phyloP scores from a whole-genome alignment of 2,329 filamentous ascomycete genomes.

The Penicillium aurantiogriseum region DNA sequence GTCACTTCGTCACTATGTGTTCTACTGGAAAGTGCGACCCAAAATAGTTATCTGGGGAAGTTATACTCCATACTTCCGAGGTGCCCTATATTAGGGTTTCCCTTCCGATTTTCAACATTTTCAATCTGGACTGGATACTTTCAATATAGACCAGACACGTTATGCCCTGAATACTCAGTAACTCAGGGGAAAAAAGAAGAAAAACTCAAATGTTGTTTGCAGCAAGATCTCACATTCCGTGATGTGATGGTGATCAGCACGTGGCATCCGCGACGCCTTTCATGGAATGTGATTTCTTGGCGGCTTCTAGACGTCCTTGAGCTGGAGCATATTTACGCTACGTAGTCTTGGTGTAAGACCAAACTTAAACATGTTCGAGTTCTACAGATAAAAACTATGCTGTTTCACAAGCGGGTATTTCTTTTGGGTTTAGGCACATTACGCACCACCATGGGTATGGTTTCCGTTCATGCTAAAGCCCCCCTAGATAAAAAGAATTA shows the following conservation, averaged over 20 bases:
- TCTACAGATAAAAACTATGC: background rate
- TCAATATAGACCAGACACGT: background rate
- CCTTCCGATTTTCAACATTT: background rate
- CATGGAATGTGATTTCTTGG: slow-evolving; percentile 2
- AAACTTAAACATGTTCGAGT: background rate
- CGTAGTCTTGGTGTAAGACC: background rate
- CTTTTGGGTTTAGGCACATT: background rate
- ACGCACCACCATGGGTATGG: background rate
- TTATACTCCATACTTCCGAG: background rate
- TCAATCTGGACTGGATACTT: background rate
- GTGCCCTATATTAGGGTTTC: background rate
- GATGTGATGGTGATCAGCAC: slow-evolving; percentile 1
- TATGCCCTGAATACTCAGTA: background rate
- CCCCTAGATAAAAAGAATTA: background rate
- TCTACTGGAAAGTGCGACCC: slow-evolving; percentile 1
- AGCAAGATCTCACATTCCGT: slow-evolving; percentile 3
- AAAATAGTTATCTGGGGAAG: background rate
- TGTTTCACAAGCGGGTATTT: background rate
- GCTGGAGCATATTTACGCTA: background rate
- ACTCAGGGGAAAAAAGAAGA: background rate
- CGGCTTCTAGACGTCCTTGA: background rate
- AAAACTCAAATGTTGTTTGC: background rate
- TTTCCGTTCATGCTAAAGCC: background rate
- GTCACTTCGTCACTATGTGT: background rate
- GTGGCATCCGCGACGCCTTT: background rate